A percentile compares a stretch with the other conserved stretches of the same genome.
phyloP scores from a whole-genome alignment of 2,329 filamentous ascomycete genomes.

The Sporothrix brunneoviolacea region DNA sequence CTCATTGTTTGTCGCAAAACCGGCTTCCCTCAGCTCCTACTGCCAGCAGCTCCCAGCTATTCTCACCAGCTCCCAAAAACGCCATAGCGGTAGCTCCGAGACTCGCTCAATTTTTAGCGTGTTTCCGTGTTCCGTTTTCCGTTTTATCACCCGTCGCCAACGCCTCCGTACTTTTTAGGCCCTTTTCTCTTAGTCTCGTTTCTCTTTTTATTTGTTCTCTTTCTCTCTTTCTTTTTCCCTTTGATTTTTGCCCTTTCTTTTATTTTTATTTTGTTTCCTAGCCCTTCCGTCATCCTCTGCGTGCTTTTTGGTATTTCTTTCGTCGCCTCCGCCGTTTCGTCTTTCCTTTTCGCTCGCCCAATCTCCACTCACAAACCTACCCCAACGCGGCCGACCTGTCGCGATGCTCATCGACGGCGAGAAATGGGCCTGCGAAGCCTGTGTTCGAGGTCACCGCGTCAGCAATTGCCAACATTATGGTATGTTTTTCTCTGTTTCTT shows the following conservation, averaged over 20 bases:
- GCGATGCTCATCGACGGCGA: conserved; percentile 85
- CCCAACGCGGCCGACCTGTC: conserved; percentile 11
- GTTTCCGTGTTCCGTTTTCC: conserved; percentile 12
- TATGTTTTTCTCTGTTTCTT: conserved; percentile 45
- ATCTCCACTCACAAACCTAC: conserved; percentile 13
- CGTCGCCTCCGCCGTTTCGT: background rate
- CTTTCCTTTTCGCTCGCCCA: conserved; percentile 1
- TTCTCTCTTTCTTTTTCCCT: background rate
- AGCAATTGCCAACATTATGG: conserved; percentile 96
- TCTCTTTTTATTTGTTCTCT: conserved; percentile 3
- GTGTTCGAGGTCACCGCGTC: conserved; percentile 95
- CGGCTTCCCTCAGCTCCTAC: background rate
- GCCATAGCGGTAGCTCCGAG: conserved; percentile 14
- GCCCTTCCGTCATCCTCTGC: background rate
- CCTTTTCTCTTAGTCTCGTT: conserved; percentile 1
- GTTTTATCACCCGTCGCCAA: conserved; percentile 13
- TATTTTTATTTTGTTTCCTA: conserved; percentile 1
- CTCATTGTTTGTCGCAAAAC: no score
- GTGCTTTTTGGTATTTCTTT: conserved; percentile 1
- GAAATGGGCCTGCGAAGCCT: conserved; percentile 97
- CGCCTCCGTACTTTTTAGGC: conserved; percentile 9
- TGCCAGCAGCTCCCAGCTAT: background rate
- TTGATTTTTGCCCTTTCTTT: background rate
- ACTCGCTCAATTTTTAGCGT: conserved; percentile 14
- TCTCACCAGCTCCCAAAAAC: conserved; percentile 2